These are phyloP conservation scores for Coemansia furcata DNA, from an alignment of 192 early-diverging fungal species.

Conservation along the genomic window DNA sequence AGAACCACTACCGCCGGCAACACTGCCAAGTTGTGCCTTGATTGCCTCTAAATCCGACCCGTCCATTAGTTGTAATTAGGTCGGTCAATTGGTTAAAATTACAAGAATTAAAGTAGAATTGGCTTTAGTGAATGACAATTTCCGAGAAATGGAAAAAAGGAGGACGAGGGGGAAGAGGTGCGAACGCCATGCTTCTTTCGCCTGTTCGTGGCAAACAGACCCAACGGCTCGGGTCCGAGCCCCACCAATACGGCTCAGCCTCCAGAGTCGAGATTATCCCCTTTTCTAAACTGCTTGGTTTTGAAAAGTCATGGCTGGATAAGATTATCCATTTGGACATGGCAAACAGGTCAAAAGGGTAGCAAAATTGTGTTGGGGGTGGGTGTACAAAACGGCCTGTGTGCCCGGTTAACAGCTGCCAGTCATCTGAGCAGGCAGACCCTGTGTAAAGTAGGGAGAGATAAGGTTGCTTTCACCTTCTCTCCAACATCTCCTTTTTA, in stretches of 20 bases:
- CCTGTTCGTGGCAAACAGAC: neutral
- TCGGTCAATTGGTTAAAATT: neutral
- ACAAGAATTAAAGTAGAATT: neutral
- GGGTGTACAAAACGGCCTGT: neutral
- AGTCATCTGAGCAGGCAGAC: neutral
- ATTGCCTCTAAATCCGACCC: slow-evolving; percentile 23
- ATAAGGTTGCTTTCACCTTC: neutral
- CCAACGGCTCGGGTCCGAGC: neutral
- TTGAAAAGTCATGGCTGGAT: neutral
- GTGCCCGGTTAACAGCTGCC: neutral
- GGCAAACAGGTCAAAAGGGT: too few relatives aligned
- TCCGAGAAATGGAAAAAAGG: neutral
- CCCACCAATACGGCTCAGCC: neutral
- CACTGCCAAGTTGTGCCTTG: slow-evolving; percentile 9
- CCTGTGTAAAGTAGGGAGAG: neutral
- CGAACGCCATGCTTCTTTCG: neutral
- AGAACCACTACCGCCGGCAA: neutral
- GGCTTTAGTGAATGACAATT: neutral
- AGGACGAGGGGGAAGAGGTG: neutral
- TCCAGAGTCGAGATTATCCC: neutral
- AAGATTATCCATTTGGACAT: neutral
- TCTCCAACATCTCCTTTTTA: neutral
- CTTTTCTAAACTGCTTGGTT: neutral
- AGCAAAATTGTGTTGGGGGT: too few relatives aligned
- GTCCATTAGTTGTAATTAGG: slow-evolving; percentile 13